phyloP scores from a whole-genome alignment of 331 rosid genomes.

The Quercus phellos region DNA sequence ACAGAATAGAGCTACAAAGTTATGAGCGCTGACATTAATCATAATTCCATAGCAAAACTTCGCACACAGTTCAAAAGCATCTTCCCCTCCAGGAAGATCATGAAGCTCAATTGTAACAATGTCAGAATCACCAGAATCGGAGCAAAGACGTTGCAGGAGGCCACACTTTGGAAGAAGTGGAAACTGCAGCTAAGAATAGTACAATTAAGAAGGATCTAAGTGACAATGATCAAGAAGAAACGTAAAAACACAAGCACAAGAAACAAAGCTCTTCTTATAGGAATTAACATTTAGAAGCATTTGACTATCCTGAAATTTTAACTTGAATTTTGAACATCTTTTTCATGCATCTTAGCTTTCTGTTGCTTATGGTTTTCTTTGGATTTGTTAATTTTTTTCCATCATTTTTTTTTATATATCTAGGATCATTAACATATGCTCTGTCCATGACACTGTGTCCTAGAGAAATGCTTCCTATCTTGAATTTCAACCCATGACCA shows the following conservation, averaged over 20 bases:
- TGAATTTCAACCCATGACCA: neutral
- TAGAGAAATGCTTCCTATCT: neutral
- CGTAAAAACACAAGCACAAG: neutral
- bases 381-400: too few relatives aligned
- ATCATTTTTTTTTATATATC: too few relatives aligned
- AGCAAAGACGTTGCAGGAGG: slow-evolving; percentile 78
- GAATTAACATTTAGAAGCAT: neutral
- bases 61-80: slow-evolving; percentile 84
- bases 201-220: slow-evolving; percentile 34
- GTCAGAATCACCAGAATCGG: slow-evolving; percentile 48
- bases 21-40: slow-evolving; percentile 82
- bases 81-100: slow-evolving; percentile 90
- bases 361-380: too few relatives aligned
- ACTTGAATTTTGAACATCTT: too few relatives aligned
- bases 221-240: neutral
- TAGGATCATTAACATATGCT: too few relatives aligned
- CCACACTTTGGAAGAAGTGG: slow-evolving; percentile 82
- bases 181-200: slow-evolving; percentile 68
- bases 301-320: neutral
- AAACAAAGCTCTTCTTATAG: neutral
- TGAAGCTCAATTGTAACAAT: slow-evolving; percentile 61
- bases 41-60: slow-evolving; percentile 91
- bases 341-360: too few relatives aligned
- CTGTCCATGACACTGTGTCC: too few relatives aligned
- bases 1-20: slow-evolving; percentile 68